Conservation (phyloP, 305 asterid species). For the Plantago lanceolata region DNA sequence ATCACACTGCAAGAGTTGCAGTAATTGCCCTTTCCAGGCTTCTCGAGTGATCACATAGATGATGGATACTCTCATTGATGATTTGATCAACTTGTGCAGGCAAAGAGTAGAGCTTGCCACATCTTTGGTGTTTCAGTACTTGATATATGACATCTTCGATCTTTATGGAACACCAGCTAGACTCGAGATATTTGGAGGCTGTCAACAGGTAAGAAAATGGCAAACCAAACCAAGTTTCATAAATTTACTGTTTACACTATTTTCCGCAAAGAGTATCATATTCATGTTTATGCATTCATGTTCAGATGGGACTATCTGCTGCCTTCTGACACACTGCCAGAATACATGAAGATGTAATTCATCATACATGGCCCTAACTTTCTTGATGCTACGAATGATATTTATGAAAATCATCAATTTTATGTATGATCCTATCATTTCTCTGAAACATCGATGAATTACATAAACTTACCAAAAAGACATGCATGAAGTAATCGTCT, state of each 20-base stretch:
- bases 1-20: too few species aligned
- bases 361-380: conserved; percentile 28
- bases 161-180: conserved; percentile 35
- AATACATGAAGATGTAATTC: conserved; percentile 44
- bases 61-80: conserved; percentile 26
- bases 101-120: conserved; percentile 40
- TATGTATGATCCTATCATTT: conserved; percentile 16
- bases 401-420: too few species aligned
- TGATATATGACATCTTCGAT: conserved; percentile 53
- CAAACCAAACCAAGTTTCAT: too few species aligned
- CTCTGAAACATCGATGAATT: conserved; percentile 25
- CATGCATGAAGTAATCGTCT: too few species aligned
- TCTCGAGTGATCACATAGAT: conserved; percentile 26
- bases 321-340: conserved; percentile 31
- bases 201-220: conserved; percentile 32
- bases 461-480: too few species aligned
- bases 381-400: too few species aligned
- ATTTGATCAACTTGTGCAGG: conserved; percentile 28
- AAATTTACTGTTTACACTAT: not conserved
- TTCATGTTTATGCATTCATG: not conserved
- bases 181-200: conserved; percentile 35
- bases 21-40: too few species aligned
- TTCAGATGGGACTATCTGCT: conserved; percentile 45
- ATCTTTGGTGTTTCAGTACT: conserved; percentile 37
- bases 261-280: not conserved